Percentiles rank a stretch among this genome's conserved stretches.
Evolutionary conservation across 768 basidiomycete species (phyloP).

Genomic region (Mycena venus): DNA sequence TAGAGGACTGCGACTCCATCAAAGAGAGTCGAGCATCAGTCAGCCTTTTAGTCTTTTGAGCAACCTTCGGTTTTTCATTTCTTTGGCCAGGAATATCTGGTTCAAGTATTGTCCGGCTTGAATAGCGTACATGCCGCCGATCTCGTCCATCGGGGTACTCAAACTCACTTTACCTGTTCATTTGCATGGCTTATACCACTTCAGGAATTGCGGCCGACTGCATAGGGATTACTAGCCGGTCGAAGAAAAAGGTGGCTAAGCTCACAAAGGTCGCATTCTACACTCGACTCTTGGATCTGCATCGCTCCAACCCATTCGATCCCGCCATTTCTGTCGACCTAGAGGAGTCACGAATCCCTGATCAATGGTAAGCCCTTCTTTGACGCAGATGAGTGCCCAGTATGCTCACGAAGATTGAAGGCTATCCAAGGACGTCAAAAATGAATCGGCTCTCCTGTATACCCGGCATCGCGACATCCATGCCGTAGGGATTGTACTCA

Average conservation of each 20-base stretch:
- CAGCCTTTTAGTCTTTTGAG: constrained; percentile 36
- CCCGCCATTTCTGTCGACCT: constrained; percentile 41
- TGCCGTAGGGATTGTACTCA: constrained; percentile 79
- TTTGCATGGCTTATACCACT: constrained; percentile 1
- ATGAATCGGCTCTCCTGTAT: constrained; percentile 81
- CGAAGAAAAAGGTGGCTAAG: constrained; percentile 77
- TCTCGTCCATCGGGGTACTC: constrained; percentile 78
- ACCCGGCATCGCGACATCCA: constrained; percentile 87
- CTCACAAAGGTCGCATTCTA: constrained; percentile 81
- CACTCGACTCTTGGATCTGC: constrained; percentile 81
- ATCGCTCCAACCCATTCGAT: constrained; percentile 87
- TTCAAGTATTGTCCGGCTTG: constrained; percentile 78
- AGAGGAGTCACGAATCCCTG: constrained; percentile 60
- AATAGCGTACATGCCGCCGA: constrained; percentile 75
- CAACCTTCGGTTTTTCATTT: neutral
- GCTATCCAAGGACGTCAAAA: constrained; percentile 83
- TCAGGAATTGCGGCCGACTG: constrained; percentile 70
- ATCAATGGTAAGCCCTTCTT: constrained; percentile 54
- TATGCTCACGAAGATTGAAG: constrained; percentile 47
- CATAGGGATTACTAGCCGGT: constrained; percentile 69
- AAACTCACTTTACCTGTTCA: neutral
- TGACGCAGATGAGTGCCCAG: neutral
- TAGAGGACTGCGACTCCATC: constrained; percentile 84
- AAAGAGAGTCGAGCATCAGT: constrained; percentile 80
- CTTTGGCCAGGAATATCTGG: constrained; percentile 75